phyloP scores from a whole-genome alignment of 139 green algal genomes.

The Chlorella ohadii region DNA sequence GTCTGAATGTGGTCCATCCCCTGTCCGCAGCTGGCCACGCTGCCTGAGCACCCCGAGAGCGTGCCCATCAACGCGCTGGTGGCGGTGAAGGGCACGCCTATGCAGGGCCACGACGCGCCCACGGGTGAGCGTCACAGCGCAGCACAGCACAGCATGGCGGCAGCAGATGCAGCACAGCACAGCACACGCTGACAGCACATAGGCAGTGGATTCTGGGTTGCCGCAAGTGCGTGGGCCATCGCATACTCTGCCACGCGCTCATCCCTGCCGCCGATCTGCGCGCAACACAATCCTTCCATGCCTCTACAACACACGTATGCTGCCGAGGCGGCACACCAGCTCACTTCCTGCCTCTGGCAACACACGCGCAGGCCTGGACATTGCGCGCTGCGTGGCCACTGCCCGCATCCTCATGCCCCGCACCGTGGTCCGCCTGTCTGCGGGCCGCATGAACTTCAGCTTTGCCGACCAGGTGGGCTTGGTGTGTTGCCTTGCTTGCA shows the following conservation, averaged over 20 bases:
- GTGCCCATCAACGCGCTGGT: conserved; percentile 98
- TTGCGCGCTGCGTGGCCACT: conserved; percentile 95
- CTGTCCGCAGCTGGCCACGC: conserved; percentile 85
- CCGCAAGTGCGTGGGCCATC: no score
- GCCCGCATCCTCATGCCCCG: conserved; percentile 95
- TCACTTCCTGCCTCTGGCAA: conserved; percentile 4
- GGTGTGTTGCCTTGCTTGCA: no score
- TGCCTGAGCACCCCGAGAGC: conserved; percentile 95
- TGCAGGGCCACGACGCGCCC: conserved; percentile 61
- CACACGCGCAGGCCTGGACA: conserved; percentile 71
- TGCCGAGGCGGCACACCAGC: background rate
- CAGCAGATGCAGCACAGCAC: no score
- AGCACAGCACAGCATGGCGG: no score
- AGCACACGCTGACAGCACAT: no score
- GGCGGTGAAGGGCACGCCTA: conserved; percentile 91
- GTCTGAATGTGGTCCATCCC: no score
- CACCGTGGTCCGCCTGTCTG: conserved; percentile 92
- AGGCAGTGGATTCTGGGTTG: no score
- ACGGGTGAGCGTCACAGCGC: background rate
- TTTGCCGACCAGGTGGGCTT: conserved; percentile 65
- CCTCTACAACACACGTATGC: no score
- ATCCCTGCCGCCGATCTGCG: no score
- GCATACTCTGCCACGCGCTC: no score
- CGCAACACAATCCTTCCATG: no score
- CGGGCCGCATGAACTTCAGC: conserved; percentile 74